These are phyloP conservation scores for Hymenoscyphus fructigenus DNA, from an alignment of 2,329 filamentous ascomycete species.

Conservation along the genomic window DNA sequence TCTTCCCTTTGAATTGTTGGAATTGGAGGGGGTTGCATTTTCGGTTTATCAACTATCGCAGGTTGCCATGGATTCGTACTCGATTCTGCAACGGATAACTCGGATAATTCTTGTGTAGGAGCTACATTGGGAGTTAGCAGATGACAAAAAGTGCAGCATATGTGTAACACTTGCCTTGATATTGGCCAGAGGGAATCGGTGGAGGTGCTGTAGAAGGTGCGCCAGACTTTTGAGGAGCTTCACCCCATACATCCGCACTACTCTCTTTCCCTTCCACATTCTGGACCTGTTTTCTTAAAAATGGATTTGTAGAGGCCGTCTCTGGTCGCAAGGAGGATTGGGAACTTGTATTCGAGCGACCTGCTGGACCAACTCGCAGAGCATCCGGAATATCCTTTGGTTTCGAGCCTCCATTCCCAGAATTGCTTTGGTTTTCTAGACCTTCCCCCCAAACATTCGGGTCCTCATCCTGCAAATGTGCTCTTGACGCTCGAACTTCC, in stretches of 20 bases:
- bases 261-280: constrained; percentile 26
- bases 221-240: constrained; percentile 18
- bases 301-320: constrained; percentile 35
- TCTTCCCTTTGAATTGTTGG: constrained; percentile 27
- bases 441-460: constrained; percentile 28
- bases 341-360: constrained; percentile 26
- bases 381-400: constrained; percentile 28
- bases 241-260: constrained; percentile 33
- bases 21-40: constrained; percentile 17
- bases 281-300: constrained; percentile 26
- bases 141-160: not conserved
- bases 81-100: constrained; percentile 29
- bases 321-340: constrained; percentile 25
- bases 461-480: constrained; percentile 21
- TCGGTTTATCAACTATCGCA: constrained; percentile 24
- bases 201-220: constrained; percentile 18
- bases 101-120: constrained; percentile 27
- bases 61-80: constrained; percentile 37
- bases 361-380: constrained; percentile 30
- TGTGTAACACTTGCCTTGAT: constrained; percentile 17
- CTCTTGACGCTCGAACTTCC: constrained; percentile 18
- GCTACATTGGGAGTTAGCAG: constrained; percentile 12
- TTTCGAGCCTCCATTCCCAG: not conserved
- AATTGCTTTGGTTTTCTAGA: constrained; percentile 5
- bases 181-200: constrained; percentile 23